phyloP scores from a whole-genome alignment of 2,329 filamentous ascomycete genomes.

The Alternaria angustiovoidea region DNA sequence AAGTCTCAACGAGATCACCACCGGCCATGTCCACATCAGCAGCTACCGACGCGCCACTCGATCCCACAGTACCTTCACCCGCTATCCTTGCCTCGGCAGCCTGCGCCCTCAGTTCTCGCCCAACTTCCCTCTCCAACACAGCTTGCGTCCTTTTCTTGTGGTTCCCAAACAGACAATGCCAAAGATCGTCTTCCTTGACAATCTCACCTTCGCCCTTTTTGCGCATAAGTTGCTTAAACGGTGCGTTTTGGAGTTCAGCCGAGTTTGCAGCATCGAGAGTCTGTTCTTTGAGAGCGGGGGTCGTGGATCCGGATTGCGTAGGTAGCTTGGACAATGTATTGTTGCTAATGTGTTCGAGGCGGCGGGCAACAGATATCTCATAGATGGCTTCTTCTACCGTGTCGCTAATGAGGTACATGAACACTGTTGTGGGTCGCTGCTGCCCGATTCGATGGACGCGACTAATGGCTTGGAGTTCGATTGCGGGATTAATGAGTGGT shows the following conservation, averaged over 20 bases:
- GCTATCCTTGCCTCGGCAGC: slow-evolving; percentile 57
- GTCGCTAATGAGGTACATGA: slow-evolving; percentile 90
- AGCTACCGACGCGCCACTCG: not conserved
- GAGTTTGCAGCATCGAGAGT: slow-evolving; percentile 85
- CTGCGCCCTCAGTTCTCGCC: slow-evolving; percentile 61
- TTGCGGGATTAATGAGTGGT: slow-evolving; percentile 88
- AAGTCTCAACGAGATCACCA: not conserved
- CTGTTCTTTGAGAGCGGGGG: slow-evolving; percentile 60
- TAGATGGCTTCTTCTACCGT: slow-evolving; percentile 95
- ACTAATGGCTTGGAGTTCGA: slow-evolving; percentile 94
- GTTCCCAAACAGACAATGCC: slow-evolving; percentile 85
- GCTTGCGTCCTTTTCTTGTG: slow-evolving; percentile 49
- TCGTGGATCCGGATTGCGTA: slow-evolving; percentile 31
- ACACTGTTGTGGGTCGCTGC: slow-evolving; percentile 85
- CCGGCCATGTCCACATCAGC: not conserved
- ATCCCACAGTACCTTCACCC: not conserved
- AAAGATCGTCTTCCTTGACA: slow-evolving; percentile 80
- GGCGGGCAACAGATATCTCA: slow-evolving; percentile 79
- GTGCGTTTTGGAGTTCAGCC: slow-evolving; percentile 78
- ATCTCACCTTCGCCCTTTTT: slow-evolving; percentile 78
- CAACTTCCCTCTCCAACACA: slow-evolving; percentile 55
- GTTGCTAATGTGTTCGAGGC: slow-evolving; percentile 77
- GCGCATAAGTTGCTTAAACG: slow-evolving; percentile 74
- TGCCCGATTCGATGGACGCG: slow-evolving; percentile 96
- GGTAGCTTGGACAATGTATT: slow-evolving; percentile 3